Conservation (phyloP, 192 early-diverging fungal species). For the Backusella luteola region DNA sequence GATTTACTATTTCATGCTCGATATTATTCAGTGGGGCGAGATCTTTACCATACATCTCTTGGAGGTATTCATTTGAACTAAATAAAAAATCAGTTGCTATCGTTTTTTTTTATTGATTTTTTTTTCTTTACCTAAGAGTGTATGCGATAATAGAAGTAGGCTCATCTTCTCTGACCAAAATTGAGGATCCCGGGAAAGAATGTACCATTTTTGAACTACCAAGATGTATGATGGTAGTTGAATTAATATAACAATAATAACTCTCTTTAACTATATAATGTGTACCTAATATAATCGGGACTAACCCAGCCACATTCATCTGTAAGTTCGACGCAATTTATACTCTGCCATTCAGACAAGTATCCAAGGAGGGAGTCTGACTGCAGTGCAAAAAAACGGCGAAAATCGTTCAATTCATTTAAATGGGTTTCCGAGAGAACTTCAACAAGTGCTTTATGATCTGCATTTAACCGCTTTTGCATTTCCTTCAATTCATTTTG, state of each 20-base stretch:
- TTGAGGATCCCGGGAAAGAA: slow-evolving; percentile 76
- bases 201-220: slow-evolving; percentile 43
- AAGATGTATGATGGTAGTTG: background rate
- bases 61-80: slow-evolving; percentile 49
- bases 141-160: slow-evolving; percentile 91
- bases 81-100: background rate
- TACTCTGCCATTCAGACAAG: slow-evolving; percentile 52
- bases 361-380: slow-evolving; percentile 38
- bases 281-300: slow-evolving; percentile 56
- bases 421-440: slow-evolving; percentile 31
- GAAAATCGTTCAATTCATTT: slow-evolving; percentile 51
- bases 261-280: background rate
- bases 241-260: background rate
- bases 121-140: slow-evolving; percentile 57
- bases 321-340: slow-evolving; percentile 24
- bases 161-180: slow-evolving; percentile 86
- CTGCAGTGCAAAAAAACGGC: slow-evolving; percentile 40
- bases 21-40: background rate
- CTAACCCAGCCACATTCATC: slow-evolving; percentile 43
- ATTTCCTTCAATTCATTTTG: background rate
- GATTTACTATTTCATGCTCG: background rate
- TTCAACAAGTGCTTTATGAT: slow-evolving; percentile 35
- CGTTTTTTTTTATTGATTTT: background rate
- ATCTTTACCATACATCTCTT: slow-evolving; percentile 16
- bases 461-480: slow-evolving; percentile 22